Evolutionary conservation across 108 stramenopile species (phyloP).

Genomic region (Cyclotella cryptica): DNA sequence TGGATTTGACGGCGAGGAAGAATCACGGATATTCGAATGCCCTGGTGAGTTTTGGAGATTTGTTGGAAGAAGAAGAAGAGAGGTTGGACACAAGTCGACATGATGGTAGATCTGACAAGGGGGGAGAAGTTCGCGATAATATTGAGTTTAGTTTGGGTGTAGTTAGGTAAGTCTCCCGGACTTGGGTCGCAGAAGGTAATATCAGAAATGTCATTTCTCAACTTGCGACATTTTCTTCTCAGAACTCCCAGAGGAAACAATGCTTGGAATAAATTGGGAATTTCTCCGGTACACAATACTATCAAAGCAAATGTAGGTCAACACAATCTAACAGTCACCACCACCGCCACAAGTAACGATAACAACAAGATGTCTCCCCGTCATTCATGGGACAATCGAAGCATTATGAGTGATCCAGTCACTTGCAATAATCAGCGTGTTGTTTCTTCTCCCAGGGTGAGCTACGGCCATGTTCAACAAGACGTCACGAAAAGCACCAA

Average conservation of each 20-base stretch:
- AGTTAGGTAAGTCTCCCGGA: background rate
- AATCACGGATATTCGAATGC: background rate
- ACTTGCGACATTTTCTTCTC: background rate
- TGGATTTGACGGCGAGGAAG: conserved; percentile 1
- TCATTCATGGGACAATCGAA: conserved; percentile 13
- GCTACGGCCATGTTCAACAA: background rate
- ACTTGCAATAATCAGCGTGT: background rate
- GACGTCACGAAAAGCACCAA: background rate
- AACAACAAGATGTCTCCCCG: background rate
- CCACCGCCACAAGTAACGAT: background rate
- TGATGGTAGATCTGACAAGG: background rate
- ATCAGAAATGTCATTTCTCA: background rate
- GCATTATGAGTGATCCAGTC: conserved; percentile 9
- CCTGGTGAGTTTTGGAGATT: conserved; percentile 14
- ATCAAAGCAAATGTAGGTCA: background rate
- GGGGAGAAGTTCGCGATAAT: background rate
- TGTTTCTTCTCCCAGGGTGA: conserved; percentile 5
- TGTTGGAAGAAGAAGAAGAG: conserved; percentile 21
- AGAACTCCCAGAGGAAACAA: background rate
- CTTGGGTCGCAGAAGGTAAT: background rate
- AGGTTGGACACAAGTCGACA: background rate
- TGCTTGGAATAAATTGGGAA: conserved; percentile 11
- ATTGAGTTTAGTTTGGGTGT: conserved; percentile 16
- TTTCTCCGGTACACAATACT: conserved; percentile 16
- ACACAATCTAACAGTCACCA: background rate